These are phyloP conservation scores for Bipolaris cookei DNA, from an alignment of 2,329 filamentous ascomycete species.

Conservation along the genomic window DNA sequence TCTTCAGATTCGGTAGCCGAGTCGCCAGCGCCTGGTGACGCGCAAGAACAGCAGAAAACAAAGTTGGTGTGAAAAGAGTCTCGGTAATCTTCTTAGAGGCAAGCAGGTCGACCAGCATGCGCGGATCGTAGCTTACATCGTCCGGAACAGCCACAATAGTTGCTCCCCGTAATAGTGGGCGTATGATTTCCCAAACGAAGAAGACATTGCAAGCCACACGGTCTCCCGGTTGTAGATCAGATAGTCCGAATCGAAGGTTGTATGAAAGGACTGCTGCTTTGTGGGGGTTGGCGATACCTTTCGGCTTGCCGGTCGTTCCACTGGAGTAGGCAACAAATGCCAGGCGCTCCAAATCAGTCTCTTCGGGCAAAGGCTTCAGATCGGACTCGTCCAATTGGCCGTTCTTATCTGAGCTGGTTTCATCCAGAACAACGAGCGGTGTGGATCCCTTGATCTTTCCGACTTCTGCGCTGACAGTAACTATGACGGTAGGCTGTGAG, in stretches of 20 bases:
- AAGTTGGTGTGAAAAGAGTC: slow-evolving; percentile 82
- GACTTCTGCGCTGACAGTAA: slow-evolving; percentile 70
- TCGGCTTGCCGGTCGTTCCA: slow-evolving; percentile 78
- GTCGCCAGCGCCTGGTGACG: slow-evolving; percentile 70
- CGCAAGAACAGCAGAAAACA: slow-evolving; percentile 75
- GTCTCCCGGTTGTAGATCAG: slow-evolving; percentile 73
- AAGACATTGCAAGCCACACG: slow-evolving; percentile 88
- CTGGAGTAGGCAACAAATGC: slow-evolving; percentile 84
- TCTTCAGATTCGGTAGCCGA: slow-evolving; percentile 69
- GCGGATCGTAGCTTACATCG: slow-evolving; percentile 77
- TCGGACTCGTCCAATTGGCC: slow-evolving; percentile 52
- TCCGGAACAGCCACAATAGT: slow-evolving; percentile 79
- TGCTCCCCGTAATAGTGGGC: slow-evolving; percentile 75
- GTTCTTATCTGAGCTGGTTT: slow-evolving; percentile 36
- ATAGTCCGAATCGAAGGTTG: slow-evolving; percentile 71
- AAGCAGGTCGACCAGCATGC: slow-evolving; percentile 74
- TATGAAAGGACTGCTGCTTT: slow-evolving; percentile 76
- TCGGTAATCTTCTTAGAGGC: slow-evolving; percentile 72
- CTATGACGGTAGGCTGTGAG: slow-evolving; percentile 71
- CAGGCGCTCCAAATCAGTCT: slow-evolving; percentile 73
- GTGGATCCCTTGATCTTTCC: slow-evolving; percentile 68
- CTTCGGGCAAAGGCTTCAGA: slow-evolving; percentile 61
- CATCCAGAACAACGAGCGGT: slow-evolving; percentile 70
- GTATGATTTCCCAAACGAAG: slow-evolving; percentile 84
- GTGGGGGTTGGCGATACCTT: slow-evolving; percentile 82